Conservation (phyloP, 805 yeast species). For the Candida qinlingensis region DNA sequence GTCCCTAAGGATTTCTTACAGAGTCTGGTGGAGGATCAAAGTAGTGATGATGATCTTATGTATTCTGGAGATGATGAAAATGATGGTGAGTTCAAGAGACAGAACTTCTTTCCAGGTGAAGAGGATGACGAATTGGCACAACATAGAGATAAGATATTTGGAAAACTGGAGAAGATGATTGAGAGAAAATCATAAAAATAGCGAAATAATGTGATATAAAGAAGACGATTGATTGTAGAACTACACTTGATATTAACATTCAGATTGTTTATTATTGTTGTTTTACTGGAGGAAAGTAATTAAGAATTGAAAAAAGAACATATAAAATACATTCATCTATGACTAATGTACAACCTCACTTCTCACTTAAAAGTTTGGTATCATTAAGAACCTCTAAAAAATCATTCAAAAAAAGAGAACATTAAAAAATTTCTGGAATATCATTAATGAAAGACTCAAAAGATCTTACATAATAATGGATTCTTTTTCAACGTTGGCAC, state of each 20-base stretch:
- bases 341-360: not conserved
- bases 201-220: too few relatives aligned
- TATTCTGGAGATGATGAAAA: constrained; percentile 26
- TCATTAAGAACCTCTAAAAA: not conserved
- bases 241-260: not conserved
- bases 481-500: constrained; percentile 94
- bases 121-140: constrained; percentile 44
- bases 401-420: not conserved
- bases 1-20: constrained; percentile 3
- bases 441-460: not conserved
- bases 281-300: not conserved
- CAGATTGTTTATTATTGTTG: constrained; percentile 1
- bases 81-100: constrained; percentile 34
- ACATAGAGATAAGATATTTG: constrained; percentile 37
- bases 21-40: constrained; percentile 22
- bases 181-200: not conserved
- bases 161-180: constrained; percentile 50
- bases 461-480: constrained; percentile 84
- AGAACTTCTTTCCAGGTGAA: constrained; percentile 52
- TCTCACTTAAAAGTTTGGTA: not conserved
- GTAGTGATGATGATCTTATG: constrained; percentile 58
- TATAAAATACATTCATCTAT: constrained; percentile 3
- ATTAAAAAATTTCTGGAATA: not conserved
- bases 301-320: constrained; percentile 2
- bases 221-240: not conserved